Conservation (phyloP, 495 filamentous ascomycete genomes). For the Xylaria longipes region DNA sequence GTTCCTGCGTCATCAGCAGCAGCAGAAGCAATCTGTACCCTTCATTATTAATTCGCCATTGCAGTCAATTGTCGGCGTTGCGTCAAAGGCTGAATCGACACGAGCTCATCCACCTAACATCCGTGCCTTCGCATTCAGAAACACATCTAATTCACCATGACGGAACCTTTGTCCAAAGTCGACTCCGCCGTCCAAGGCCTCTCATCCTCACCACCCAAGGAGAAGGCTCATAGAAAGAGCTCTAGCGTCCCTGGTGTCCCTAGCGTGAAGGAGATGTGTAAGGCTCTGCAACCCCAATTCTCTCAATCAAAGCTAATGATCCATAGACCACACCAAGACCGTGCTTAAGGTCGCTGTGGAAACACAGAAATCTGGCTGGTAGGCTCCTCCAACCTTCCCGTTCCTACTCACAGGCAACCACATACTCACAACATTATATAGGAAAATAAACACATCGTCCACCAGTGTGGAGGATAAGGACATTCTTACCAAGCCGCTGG, state of each 20-base stretch:
- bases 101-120: constrained; percentile 21
- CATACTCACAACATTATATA: constrained; percentile 41
- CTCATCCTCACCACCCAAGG: constrained; percentile 68
- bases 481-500: constrained; percentile 77
- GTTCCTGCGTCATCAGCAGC: not conserved
- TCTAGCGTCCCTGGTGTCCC: constrained; percentile 71
- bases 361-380: constrained; percentile 91
- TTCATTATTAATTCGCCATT: not conserved
- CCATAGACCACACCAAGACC: constrained; percentile 73
- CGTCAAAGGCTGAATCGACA: constrained; percentile 13
- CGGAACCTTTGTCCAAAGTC: constrained; percentile 78
- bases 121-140: constrained; percentile 18
- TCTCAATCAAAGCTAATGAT: constrained; percentile 14
- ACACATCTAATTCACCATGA: constrained; percentile 56
- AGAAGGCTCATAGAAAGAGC: constrained; percentile 72
- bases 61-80: constrained; percentile 3
- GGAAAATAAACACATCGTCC: constrained; percentile 91
- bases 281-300: constrained; percentile 32
- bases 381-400: constrained; percentile 41
- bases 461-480: constrained; percentile 77
- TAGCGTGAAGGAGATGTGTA: constrained; percentile 89
- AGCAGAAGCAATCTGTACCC: not conserved
- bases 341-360: constrained; percentile 81
- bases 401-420: constrained; percentile 10
- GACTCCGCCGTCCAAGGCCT: constrained; percentile 85